Base-by-base conservation (phyloP, 768 basidiomycete genomes). In the Chalciporus sphaerocephalus region DNA sequence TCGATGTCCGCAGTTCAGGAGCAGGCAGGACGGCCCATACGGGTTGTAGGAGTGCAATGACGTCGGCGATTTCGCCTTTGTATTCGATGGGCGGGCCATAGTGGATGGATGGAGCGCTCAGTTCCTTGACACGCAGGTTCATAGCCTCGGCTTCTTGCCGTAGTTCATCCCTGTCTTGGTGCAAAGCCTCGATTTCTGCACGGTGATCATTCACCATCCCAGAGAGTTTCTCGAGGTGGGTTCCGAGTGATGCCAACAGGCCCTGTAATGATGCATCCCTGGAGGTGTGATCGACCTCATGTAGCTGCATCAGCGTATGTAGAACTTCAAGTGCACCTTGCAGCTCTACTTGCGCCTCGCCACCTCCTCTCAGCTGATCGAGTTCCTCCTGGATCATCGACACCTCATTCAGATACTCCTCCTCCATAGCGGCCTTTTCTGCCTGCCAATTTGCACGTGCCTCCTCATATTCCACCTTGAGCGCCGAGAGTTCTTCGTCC, bases 21-120 rank as follows among this genome's bases (percentile, higher is more conserved):
- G 91, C 87, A 10, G 93, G 93, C 0, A 97, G 77, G 32, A 85
- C 72, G 5, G 74, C 66, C 92, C 92, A 98, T 18, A 95, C 56
- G 9, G 87, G 80, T 40, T 76, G 75, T 23, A 95, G 76, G 17
- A 83, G 62, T 5, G 81, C 71, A 28, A 81, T 71, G 49, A 90
- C 71, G 6, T 75, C 74, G 20, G 72, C 70, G 15, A 78, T 71
- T 37, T 84, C 83, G 4, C 69, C 62, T 48, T 62, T 53, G 57
- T 57, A 53, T 56, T 61, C 49, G 49, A 61, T 52, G 47, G 62
- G 55, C 5, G 66, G 66, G 18, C 59, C 55, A 40, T 38, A 53
- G 39, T 57, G 27, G 37, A 53, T 20, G 17, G 64, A 59, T 43
- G 59, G 41, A 10, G 59, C 39, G 16, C 32, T 59, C 39, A 54